Conservation (phyloP, 1,284 basidiomycete genomes). For the Boletus smithii region DNA sequence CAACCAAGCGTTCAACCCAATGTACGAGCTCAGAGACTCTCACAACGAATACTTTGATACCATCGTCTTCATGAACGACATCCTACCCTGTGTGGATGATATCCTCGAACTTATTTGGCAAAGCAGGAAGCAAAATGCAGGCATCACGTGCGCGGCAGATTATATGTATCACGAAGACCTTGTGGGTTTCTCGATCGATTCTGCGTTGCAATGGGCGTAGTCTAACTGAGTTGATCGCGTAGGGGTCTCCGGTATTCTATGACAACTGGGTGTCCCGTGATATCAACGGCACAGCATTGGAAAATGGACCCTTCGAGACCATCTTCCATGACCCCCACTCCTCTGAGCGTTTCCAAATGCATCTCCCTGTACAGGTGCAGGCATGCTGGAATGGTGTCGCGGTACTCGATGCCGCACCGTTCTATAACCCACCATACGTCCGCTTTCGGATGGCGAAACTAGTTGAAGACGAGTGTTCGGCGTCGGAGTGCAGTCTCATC, state of each 20-base stretch:
- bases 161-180: conserved; percentile 98
- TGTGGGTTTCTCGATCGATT: conserved; percentile 39
- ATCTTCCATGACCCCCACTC: conserved; percentile 84
- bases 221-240: conserved; percentile 1
- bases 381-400: conserved; percentile 97
- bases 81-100: conserved; percentile 93
- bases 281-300: conserved; percentile 94
- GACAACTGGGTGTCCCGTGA: conserved; percentile 98
- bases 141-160: conserved; percentile 93
- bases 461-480: conserved; percentile 84
- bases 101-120: conserved; percentile 95
- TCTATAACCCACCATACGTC: conserved; percentile 86
- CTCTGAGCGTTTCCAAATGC: conserved; percentile 78
- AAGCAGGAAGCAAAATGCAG: conserved; percentile 85
- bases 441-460: conserved; percentile 90
- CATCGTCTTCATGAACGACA: conserved; percentile 98
- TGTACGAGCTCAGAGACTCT: conserved; percentile 87
- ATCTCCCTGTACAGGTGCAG: conserved; percentile 92
- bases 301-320: conserved; percentile 92
- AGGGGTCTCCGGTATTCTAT: conserved; percentile 83
- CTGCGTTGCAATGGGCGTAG: too few relatives aligned
- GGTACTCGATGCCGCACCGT: conserved; percentile 87
- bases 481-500: conserved; percentile 90
- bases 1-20: conserved; percentile 89
- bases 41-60: conserved; percentile 91